phyloP scores from a whole-genome alignment of 1,284 basidiomycete genomes.

The Cystobasidiaceae sp. region DNA sequence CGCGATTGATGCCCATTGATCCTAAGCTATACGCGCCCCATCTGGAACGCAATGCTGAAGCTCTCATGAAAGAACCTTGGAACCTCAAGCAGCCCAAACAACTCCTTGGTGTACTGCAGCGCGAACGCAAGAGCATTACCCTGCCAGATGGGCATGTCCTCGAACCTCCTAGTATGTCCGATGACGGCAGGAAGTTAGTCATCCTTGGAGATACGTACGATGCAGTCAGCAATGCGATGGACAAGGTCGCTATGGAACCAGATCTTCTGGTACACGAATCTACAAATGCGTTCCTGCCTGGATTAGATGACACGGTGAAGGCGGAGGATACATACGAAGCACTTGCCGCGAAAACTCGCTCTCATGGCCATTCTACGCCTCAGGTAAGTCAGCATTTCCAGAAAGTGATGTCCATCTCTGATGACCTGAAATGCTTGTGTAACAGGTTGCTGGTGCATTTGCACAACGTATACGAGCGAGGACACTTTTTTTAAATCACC shows the following conservation, averaged over 20 bases:
- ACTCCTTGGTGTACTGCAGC: conserved; percentile 59
- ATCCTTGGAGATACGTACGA: conserved; percentile 74
- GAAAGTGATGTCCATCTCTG: no score
- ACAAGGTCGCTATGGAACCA: conserved; percentile 57
- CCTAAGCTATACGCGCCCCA: conserved; percentile 45
- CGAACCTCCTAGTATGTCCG: conserved; percentile 59
- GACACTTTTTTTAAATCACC: conserved; percentile 71
- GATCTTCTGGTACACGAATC: conserved; percentile 75
- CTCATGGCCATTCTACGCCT: conserved; percentile 75
- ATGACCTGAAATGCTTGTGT: no score
- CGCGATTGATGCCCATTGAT: conserved; percentile 47
- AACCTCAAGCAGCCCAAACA: conserved; percentile 64
- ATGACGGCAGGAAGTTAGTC: conserved; percentile 65
- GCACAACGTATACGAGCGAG: conserved; percentile 62
- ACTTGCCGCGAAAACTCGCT: conserved; percentile 57
- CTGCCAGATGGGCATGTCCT: conserved; percentile 74
- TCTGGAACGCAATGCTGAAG: conserved; percentile 48
- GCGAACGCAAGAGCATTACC: conserved; percentile 59
- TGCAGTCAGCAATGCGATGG: conserved; percentile 52
- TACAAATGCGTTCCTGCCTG: conserved; percentile 73
- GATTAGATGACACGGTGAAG: conserved; percentile 48
- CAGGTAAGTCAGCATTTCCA: no score
- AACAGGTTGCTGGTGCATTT: conserved; percentile 72
- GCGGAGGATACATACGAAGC: conserved; percentile 47
- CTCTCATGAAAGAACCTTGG: conserved; percentile 54